Base-by-base conservation (phyloP, 2,329 filamentous ascomycete species). In the Diaporthe sp. region DNA sequence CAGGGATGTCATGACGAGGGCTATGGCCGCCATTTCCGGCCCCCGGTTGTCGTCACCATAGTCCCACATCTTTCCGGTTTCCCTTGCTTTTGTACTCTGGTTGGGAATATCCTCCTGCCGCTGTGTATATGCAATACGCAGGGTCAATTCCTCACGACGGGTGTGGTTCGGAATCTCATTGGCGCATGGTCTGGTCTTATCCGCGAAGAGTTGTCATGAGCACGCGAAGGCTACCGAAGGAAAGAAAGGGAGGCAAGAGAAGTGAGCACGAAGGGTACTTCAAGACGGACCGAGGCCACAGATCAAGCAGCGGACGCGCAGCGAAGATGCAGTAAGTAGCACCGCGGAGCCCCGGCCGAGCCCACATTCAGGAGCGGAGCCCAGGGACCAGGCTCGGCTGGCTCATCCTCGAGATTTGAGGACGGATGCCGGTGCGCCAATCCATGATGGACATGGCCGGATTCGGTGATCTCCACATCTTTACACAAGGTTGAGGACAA, bases 21-120 rank as follows among this genome's bases (percentile, higher is more conserved):
- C 55, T 25, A 76, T 42, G 34, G 62, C 72, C 19, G 75, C 75
- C 68, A 76, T 57, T 51, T 72, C 61, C 13, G 73, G 73, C 51
- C 75, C 75, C 44, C 75, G 73, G 46, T 76, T 76, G 61, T 68
- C 75, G 22, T 62, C 68, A 28, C 75, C 75, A 71, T 71, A 76
- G 46, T 76, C 73, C 75, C 75, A 76, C 75, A 76, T 76, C 22
- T 28, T 75, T 28, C 42, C 65, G 28, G 37, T 15, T 46, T 55
- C 10, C 12, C 55, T 28, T 67, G 60, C 3, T n/a, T 25, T n/a
- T 34, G 34, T n/a, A 25, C 46, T 67, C 25, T 51, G 34, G 22
- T 10, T 37, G 22, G 25, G 4, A 39, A 13, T 9, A 25, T 37
- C 25, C 53, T 42, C 42, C 46, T 22, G 39, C 42, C 51, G 44